Percentiles rank a stretch among this genome's conserved stretches.
Evolutionary conservation across 129 eudicot genomes (phyloP).

Genomic region (Apium graveolens): DNA sequence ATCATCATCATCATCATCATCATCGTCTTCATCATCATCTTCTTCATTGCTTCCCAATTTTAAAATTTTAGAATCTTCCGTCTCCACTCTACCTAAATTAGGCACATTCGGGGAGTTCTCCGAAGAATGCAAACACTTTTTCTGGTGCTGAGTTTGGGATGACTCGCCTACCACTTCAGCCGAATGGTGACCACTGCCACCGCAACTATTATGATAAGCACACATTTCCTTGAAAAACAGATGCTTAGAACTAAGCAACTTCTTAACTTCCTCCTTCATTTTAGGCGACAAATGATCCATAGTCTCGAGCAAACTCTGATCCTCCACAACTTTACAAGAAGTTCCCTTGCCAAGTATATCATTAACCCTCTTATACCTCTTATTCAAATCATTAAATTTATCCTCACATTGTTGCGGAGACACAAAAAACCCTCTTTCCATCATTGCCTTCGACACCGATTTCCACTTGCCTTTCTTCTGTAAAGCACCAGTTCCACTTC

Average conservation of each 20-base stretch:
- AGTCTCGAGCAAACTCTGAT: constrained; percentile 59
- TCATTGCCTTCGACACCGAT: constrained; percentile 87
- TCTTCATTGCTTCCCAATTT: constrained; percentile 25
- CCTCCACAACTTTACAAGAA: constrained; percentile 78
- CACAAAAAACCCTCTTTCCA: constrained; percentile 83
- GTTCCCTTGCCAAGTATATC: constrained; percentile 82
- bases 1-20: constrained; percentile 28
- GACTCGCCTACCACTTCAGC: constrained; percentile 26
- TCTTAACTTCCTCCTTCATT: constrained; percentile 70
- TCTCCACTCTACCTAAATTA: constrained; percentile 15
- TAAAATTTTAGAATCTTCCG: constrained; percentile 15
- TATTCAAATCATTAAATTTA: constrained; percentile 83
- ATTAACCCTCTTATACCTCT: constrained; percentile 87
- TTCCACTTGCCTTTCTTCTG: constrained; percentile 99
- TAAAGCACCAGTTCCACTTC: constrained; percentile 24
- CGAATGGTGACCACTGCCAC: constrained; percentile 7
- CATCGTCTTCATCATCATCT: constrained; percentile 20
- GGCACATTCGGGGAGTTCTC: constrained; percentile 18
- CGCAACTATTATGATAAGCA: constrained; percentile 75
- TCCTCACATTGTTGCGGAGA: constrained; percentile 98
- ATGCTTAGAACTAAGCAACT: constrained; percentile 82
- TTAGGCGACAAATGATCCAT: constrained; percentile 68
- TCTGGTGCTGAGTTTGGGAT: background rate
- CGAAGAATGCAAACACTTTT: constrained; percentile 40
- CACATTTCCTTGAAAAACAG: constrained; percentile 94